These are phyloP conservation scores for Aspergillus pseudoglaucus DNA, from an alignment of 2,329 filamentous ascomycete genomes.

Conservation along the genomic window DNA sequence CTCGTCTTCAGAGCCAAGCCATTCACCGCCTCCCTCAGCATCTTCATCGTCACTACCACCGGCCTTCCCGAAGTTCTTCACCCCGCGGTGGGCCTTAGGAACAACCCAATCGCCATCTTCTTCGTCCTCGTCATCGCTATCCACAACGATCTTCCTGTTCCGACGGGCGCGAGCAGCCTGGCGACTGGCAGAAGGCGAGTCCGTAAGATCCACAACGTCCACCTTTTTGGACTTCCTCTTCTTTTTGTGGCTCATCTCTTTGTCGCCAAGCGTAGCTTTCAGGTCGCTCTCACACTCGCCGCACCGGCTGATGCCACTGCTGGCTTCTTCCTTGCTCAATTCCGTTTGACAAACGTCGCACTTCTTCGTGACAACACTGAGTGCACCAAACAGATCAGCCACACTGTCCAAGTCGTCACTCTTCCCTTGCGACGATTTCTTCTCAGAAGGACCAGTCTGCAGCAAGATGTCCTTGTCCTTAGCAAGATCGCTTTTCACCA, in stretches of 20 bases:
- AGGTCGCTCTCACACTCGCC: constrained; percentile 69
- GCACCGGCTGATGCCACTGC: constrained; percentile 55
- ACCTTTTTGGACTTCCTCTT: constrained; percentile 40
- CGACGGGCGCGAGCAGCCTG: constrained; percentile 22
- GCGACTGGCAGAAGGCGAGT: constrained; percentile 16
- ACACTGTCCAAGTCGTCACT: constrained; percentile 70
- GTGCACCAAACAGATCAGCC: constrained; percentile 76
- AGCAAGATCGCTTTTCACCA: constrained; percentile 77
- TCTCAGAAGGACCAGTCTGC: constrained; percentile 49
- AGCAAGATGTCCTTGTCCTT: constrained; percentile 81
- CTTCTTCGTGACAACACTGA: constrained; percentile 69
- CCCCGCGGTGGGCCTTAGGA: constrained; percentile 56
- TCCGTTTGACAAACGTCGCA: constrained; percentile 78
- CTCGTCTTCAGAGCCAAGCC: constrained; percentile 65
- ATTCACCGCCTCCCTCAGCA: constrained; percentile 78
- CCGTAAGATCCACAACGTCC: constrained; percentile 27
- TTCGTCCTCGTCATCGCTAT: constrained; percentile 56
- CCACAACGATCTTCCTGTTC: constrained; percentile 42
- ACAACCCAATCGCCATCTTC: constrained; percentile 74
- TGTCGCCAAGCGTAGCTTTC: constrained; percentile 45
- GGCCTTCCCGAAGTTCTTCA: constrained; percentile 62
- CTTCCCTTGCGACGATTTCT: constrained; percentile 46
- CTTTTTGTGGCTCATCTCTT: constrained; percentile 33
- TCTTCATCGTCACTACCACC: constrained; percentile 85
- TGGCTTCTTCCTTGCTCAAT: constrained; percentile 52